Evolutionary conservation across 2,329 filamentous ascomycete genomes (phyloP).

Genomic region (Metarhizium album): DNA sequence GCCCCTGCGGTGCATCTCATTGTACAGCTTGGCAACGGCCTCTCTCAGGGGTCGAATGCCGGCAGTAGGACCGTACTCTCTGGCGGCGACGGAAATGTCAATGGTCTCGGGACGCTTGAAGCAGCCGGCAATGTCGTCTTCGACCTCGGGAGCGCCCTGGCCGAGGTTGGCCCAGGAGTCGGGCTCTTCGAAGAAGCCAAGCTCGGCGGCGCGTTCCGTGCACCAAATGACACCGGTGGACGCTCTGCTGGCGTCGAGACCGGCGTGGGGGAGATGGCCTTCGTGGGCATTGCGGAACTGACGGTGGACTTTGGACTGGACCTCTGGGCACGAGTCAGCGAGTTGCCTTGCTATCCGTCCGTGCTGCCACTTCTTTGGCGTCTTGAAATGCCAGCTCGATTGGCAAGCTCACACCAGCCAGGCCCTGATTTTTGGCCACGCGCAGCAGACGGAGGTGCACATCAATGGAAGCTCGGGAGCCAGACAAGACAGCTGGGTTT

Average conservation of each 20-base stretch:
- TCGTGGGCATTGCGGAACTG: constrained; percentile 86
- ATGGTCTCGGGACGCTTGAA: constrained; percentile 73
- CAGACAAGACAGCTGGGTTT: too few relatives aligned
- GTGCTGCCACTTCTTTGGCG: too few relatives aligned
- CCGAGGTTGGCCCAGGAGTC: constrained; percentile 85
- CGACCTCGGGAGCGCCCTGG: constrained; percentile 87
- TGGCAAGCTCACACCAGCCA: too few relatives aligned
- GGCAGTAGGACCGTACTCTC: constrained; percentile 89
- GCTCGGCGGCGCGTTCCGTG: constrained; percentile 75
- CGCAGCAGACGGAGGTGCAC: too few relatives aligned
- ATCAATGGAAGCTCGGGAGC: too few relatives aligned
- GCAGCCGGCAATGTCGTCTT: constrained; percentile 83
- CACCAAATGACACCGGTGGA: constrained; percentile 95
- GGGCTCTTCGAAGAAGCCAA: constrained; percentile 77
- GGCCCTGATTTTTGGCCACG: too few relatives aligned
- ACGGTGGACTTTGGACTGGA: constrained; percentile 72
- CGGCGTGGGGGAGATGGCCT: constrained; percentile 82
- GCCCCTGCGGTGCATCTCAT: constrained; percentile 79
- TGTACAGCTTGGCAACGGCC: constrained; percentile 86
- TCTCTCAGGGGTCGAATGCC: constrained; percentile 85
- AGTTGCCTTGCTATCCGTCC: not conserved
- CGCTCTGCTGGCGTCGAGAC: constrained; percentile 76
- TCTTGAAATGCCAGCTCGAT: too few relatives aligned
- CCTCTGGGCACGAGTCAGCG: constrained; percentile 43
- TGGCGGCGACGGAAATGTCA: constrained; percentile 63